These are phyloP conservation scores for Pythium apleroticum DNA, from an alignment of 352 stramenopile species.

Conservation along the genomic window DNA sequence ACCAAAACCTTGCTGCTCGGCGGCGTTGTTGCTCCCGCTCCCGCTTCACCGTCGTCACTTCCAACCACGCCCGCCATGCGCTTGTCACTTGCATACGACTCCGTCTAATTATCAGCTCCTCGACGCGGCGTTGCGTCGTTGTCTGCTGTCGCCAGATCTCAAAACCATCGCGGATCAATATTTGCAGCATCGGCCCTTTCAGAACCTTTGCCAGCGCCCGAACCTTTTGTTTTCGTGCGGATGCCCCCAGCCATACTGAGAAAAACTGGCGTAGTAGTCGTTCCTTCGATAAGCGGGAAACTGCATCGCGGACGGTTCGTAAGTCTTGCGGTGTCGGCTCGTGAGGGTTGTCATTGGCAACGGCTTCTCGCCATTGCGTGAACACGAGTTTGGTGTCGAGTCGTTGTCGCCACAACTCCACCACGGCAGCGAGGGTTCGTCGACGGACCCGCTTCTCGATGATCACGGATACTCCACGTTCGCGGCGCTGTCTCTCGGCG, in stretches of 20 bases:
- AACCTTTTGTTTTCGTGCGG: background rate
- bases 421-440: slow-evolving; percentile 6
- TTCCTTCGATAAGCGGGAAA: background rate
- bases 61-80: slow-evolving; percentile 20
- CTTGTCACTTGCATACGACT: background rate
- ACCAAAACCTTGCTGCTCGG: slow-evolving; percentile 20
- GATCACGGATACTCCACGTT: slow-evolving; percentile 13
- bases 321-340: background rate
- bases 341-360: background rate
- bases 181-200: slow-evolving; percentile 7
- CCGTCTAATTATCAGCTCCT: background rate
- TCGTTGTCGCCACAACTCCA: slow-evolving; percentile 24
- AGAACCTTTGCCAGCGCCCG: slow-evolving; percentile 9
- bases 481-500: slow-evolving; percentile 3
- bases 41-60: slow-evolving; percentile 13
- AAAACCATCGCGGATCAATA: slow-evolving; percentile 5
- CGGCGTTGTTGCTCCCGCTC: slow-evolving; percentile 7
- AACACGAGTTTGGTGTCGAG: slow-evolving; percentile 25
- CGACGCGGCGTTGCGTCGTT: background rate
- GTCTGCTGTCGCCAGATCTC: slow-evolving; percentile 4
- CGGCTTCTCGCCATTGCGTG: slow-evolving; percentile 15
- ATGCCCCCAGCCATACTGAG: slow-evolving; percentile 10
- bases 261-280: slow-evolving; percentile 17
- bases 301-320: slow-evolving; percentile 5
- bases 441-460: slow-evolving; percentile 17